A percentile compares a stretch with the other conserved stretches of the same genome.
Conservation (phyloP, 1,284 basidiomycete genomes). For the Tilletia horrida region DNA sequence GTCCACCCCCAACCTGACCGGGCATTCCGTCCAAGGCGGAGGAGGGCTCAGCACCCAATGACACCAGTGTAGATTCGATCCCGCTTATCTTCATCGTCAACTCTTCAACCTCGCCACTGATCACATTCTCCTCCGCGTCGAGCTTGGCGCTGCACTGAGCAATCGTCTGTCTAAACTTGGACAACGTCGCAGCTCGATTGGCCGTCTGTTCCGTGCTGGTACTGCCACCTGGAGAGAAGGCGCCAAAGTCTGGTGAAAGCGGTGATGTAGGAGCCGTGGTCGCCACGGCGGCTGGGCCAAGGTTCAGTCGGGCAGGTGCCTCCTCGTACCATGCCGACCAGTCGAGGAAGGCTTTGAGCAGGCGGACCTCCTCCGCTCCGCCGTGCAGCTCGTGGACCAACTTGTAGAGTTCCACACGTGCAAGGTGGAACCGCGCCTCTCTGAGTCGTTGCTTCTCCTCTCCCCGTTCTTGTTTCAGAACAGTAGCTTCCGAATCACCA, state of each 20-base stretch:
- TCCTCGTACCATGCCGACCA: conserved; percentile 35
- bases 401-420: conserved; percentile 34
- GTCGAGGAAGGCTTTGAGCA: conserved; percentile 27
- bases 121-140: conserved; percentile 10
- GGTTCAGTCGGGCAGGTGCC: conserved; percentile 5
- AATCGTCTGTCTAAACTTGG: not conserved
- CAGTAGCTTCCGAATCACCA: not conserved
- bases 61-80: not conserved
- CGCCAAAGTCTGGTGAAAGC: not conserved
- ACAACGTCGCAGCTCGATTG: not conserved
- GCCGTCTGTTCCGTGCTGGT: not conserved
- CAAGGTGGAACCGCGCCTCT: conserved; percentile 37
- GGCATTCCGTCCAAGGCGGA: too few species aligned
- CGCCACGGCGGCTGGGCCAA: conserved; percentile 21
- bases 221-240: not conserved
- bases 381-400: conserved; percentile 31
- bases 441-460: conserved; percentile 45
- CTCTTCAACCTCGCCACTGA: conserved; percentile 4
- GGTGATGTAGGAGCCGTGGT: not conserved
- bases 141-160: conserved; percentile 11
- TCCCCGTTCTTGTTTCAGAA: conserved; percentile 28
- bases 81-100: not conserved
- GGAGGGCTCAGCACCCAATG: not conserved
- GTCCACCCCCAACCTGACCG: too few species aligned
- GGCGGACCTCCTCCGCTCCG: conserved; percentile 33